Base-by-base conservation (phyloP, 2,329 filamentous ascomycete species). In the Colletotrichum costaricense region DNA sequence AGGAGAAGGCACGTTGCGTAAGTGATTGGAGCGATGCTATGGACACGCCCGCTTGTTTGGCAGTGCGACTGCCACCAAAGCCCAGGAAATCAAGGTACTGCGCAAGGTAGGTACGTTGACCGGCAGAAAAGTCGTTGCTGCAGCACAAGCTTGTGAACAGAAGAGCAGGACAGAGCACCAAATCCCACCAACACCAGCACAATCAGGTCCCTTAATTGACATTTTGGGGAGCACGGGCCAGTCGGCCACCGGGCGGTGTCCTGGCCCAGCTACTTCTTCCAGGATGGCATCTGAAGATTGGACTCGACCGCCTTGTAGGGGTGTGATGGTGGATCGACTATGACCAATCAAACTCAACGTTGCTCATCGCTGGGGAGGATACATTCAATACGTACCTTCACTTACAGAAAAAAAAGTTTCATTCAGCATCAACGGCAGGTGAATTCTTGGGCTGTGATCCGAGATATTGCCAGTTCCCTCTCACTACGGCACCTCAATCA, bases 371-470 rank as follows among this genome's bases (percentile, higher is more conserved):
- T 14, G 2, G 6, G 42, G 56, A 5, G 33, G 33, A 46, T 71
- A 62, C 67, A 70, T 57, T 26, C 5, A 7, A 57, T 30, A 73
- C 38, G 71, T 73, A 71, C 67, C 71, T 71, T 71, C 67, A 73
- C 67, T 73, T 73, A 73, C 62, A 73, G 60, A 22, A 69, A 72
- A 72, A 73, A 73, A 73, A 73, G 71, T 73, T 73, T 73, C 71
- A 66, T 52, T 66, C 60, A 66, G 67, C 67, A 71, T 71, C 71
- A 62, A 73, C 67, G 22, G 28, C 49, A 28, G 49, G 71, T 54
- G 49, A 66, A 70, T 54, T 66, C 49, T 49, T 24, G 14, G 35
- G 60, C 62, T 57, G 56, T 19, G 52, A 56, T 65, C 22, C 14
- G 24, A 56, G 42, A 68, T 69, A 72, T 63, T 30, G 11, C 35